A percentile compares a stretch with the other conserved stretches of the same genome.
These are phyloP conservation scores for Trichoderma atroviride DNA, from an alignment of 2,329 filamentous ascomycete species.

Conservation along the genomic window DNA sequence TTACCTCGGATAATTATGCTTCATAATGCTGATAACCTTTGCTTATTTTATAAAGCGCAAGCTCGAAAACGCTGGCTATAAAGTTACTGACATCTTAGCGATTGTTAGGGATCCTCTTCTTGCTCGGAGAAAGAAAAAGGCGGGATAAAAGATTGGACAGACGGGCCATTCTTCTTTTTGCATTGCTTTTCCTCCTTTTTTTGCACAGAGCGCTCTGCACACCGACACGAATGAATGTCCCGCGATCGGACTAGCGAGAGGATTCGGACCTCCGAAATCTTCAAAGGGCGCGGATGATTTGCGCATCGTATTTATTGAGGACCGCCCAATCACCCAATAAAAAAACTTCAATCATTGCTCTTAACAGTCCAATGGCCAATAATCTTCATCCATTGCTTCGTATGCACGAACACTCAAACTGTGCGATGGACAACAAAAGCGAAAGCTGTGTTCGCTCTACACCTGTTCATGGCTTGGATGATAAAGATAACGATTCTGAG, in stretches of 20 bases:
- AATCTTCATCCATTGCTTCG: background rate
- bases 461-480: background rate
- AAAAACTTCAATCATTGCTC: no score
- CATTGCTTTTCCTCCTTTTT: background rate
- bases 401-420: background rate
- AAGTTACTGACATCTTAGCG: background rate
- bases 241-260: background rate
- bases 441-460: background rate
- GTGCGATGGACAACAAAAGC: background rate
- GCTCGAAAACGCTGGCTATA: background rate
- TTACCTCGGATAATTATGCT: no score
- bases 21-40: background rate
- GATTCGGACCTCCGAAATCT: constrained; percentile 1
- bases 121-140: background rate
- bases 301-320: background rate
- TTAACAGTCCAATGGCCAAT: no score
- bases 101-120: background rate
- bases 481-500: background rate
- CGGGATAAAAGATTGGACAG: background rate
- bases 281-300: constrained; percentile 10
- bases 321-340: background rate
- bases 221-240: background rate
- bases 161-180: background rate
- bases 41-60: background rate
- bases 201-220: background rate